Evolutionary conservation across 805 yeast species (phyloP), one percentile per base, ranked within the genome.

Genomic region (Middelhovenomyces tepae): DNA sequence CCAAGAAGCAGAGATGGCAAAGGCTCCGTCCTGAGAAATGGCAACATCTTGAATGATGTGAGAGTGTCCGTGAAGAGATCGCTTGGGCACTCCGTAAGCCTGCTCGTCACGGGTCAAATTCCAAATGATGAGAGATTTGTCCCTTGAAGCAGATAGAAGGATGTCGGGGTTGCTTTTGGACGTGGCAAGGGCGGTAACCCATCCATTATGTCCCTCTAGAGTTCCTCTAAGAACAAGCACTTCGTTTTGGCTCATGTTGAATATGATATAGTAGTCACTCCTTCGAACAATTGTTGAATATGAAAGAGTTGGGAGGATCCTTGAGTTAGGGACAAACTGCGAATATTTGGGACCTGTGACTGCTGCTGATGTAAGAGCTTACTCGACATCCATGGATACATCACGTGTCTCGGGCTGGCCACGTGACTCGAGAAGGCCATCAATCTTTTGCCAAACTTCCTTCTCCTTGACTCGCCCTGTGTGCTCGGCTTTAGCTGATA

Each of bases 221-320:
- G 97, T 84, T 68, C 97, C 99, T 80, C 97, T 87, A 69, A 91
- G 83, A 69, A 89, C 95, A 75, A 89, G 78, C 78, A 87, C 94
- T 83, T 87, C 96, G 50, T 51, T 49, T 45, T 44, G 51, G 45
- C 51, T 50, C 50, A 49, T 54, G 24, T 22, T 48, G 41, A 34
- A 26, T 35, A 21, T 21, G n/a, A 9, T 21, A 9, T 21, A 9
- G 9, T n/a, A n/a, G n/a, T n/a, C n/a, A n/a, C n/a, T n/a, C n/a
- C n/a, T n/a, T n/a, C n/a, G n/a, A n/a, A n/a, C n/a, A n/a, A n/a
- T n/a, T n/a, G n/a, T n/a, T n/a, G n/a, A n/a, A n/a, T n/a, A n/a
- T n/a, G n/a, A n/a, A n/a, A n/a, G n/a, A n/a, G n/a, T n/a, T n/a
- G n/a, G n/a, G n/a, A n/a, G n/a, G n/a, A n/a, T n/a, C n/a, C n/a